A percentile compares a stretch with the other conserved stretches of the same genome.
phyloP scores from a whole-genome alignment of 257 asterid genomes.

The Nicotiana undulata region DNA sequence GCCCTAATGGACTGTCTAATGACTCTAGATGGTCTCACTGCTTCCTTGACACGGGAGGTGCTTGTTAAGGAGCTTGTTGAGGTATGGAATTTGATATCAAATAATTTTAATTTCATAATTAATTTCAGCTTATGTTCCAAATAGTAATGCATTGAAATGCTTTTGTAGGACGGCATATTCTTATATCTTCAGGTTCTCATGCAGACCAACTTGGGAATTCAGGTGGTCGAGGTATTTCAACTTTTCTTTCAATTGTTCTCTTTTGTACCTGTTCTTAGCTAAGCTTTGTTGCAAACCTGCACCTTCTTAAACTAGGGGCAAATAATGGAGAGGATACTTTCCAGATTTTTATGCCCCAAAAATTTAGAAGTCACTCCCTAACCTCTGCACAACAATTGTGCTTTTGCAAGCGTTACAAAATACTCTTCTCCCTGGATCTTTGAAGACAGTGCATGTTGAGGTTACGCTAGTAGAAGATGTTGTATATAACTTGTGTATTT shows the following conservation, averaged over 20 bases:
- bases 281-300: not conserved
- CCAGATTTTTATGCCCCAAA: not conserved
- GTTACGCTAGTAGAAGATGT: not conserved
- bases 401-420: not conserved
- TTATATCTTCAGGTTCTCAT: conserved; percentile 59
- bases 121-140: not conserved
- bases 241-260: not conserved
- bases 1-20: conserved; percentile 67
- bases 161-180: conserved; percentile 61
- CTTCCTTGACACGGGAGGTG: conserved; percentile 50
- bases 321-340: not conserved
- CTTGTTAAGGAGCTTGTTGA: conserved; percentile 74
- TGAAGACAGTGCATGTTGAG: not conserved
- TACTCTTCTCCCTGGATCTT: not conserved
- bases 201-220: conserved; percentile 55
- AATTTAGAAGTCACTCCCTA: not conserved
- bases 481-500: not conserved
- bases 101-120: not conserved
- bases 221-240: conserved; percentile 63
- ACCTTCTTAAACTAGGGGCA: not conserved
- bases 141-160: conserved; percentile 12
- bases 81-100: conserved; percentile 33
- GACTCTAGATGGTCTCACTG: conserved; percentile 67
- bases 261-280: no score
- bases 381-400: not conserved